Conservation (phyloP, 2,329 filamentous ascomycete genomes). For the Curvularia sp. region DNA sequence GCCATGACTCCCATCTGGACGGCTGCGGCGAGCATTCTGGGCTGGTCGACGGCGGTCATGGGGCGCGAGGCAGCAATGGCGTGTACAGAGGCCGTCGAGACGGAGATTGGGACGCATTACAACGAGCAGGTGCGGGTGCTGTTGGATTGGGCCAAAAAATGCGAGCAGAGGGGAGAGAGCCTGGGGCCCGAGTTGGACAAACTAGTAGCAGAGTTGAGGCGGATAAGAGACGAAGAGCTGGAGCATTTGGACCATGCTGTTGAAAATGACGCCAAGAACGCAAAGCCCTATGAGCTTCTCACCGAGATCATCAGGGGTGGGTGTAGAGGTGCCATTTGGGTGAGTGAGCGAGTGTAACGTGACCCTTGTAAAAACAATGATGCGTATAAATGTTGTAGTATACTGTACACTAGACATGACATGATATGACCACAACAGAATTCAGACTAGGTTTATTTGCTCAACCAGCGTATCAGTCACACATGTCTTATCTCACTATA, state of each 20-base stretch:
- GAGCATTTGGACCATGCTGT: slow-evolving; percentile 97
- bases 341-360: slow-evolving; percentile 69
- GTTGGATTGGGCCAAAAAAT: slow-evolving; percentile 79
- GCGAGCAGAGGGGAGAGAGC: slow-evolving; percentile 79
- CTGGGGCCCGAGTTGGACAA: slow-evolving; percentile 78
- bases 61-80: slow-evolving; percentile 97
- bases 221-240: slow-evolving; percentile 92
- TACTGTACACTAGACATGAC: slow-evolving; percentile 8
- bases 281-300: slow-evolving; percentile 86
- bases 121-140: slow-evolving; percentile 87
- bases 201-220: slow-evolving; percentile 75
- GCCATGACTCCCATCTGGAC: slow-evolving; percentile 93
- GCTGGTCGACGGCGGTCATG: slow-evolving; percentile 88
- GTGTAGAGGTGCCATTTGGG: slow-evolving; percentile 90
- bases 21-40: slow-evolving; percentile 77
- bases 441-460: not conserved
- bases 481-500: not conserved
- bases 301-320: slow-evolving; percentile 88
- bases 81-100: slow-evolving; percentile 97
- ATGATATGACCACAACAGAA: not conserved
- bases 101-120: slow-evolving; percentile 95
- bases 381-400: slow-evolving; percentile 12
- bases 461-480: not conserved
- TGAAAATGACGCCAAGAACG: slow-evolving; percentile 89
- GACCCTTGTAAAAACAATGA: slow-evolving; percentile 1